Conservation (phyloP, 441 rosid genomes). For the Syzygium syzygioides region DNA sequence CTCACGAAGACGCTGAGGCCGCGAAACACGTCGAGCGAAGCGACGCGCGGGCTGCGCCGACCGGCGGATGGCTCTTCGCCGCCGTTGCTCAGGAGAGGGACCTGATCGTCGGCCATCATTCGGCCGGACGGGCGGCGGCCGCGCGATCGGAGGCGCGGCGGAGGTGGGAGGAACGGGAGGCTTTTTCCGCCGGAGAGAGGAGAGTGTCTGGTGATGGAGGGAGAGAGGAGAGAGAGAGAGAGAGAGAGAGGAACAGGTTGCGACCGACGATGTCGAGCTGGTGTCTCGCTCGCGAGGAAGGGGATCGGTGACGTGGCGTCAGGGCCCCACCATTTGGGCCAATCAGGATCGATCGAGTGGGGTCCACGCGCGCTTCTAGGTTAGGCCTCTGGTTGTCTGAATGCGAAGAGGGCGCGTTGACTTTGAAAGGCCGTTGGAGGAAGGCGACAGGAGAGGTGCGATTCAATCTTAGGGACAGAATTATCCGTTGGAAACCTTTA, state of each 20-base stretch:
- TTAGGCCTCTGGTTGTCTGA: background rate
- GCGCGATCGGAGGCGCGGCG: background rate
- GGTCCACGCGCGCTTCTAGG: background rate
- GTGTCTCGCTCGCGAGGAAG: background rate
- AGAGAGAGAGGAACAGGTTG: background rate
- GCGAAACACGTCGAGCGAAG: constrained; percentile 14
- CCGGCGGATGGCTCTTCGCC: background rate
- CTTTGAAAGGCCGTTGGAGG: background rate
- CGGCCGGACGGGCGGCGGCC: background rate
- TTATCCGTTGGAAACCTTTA: background rate
- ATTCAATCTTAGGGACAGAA: background rate
- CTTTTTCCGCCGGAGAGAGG: background rate
- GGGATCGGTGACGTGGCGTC: background rate
- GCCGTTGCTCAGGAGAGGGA: background rate
- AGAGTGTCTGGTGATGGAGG: background rate
- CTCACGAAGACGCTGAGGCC: constrained; percentile 16
- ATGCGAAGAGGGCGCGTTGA: background rate
- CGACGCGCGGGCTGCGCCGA: background rate
- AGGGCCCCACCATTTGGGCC: background rate
- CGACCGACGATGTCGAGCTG: background rate
- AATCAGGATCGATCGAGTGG: background rate
- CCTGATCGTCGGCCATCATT: constrained; percentile 7
- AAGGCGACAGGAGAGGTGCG: background rate
- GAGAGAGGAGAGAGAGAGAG: background rate
- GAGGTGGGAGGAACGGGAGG: background rate